Evolutionary conservation across 108 stramenopile genomes (phyloP), one percentile per base, ranked within the genome.

Genomic region (Skeletonema potamos): DNA sequence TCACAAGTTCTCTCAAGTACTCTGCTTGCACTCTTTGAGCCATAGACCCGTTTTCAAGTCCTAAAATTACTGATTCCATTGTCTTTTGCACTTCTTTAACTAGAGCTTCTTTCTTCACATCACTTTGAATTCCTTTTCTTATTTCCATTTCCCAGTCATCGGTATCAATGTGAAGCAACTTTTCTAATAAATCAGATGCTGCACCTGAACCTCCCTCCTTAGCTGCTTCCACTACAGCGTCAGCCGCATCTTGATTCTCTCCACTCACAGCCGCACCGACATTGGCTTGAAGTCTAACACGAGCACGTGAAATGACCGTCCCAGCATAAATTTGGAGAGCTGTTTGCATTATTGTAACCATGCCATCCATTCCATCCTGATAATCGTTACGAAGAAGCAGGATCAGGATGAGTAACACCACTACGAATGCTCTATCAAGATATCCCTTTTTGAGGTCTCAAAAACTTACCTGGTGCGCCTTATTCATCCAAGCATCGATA

Each of bases 11-110:
- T 54, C 87, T 72, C 72, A 96, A 83, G 68, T 76, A 97, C 75
- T 97, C 96, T 0, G 96, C 96, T 82, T 93, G 94, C 1, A 97
- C 95, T 46, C 92, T 82, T 74, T 97, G 96, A 44, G 87, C 82
- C 87, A 93, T 92, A 58, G 86, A 87, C 13, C 96, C 96, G 71
- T 90, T 96, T 66, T 95, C 94, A 61, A 94, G 69, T 24, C 87
- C 88, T 44, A 97, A 70, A 48, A 97, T 88, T 17, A 95, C 90
- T 28, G 72, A 83, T 84, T 97, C 95, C 84, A 96, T 92, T 4
- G 90, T 92, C 41, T 73, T 79, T 74, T 95, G 93, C 22, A 93
- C 84, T 58, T 93, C 91, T n/a, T 57, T 69, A 27, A 91, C 70
- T 27, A 94, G 76, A 13, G 67, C 62, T 4, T 86, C 70, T 48